Base-by-base conservation (phyloP, 331 rosid species). In the Prunus yedoensis region DNA sequence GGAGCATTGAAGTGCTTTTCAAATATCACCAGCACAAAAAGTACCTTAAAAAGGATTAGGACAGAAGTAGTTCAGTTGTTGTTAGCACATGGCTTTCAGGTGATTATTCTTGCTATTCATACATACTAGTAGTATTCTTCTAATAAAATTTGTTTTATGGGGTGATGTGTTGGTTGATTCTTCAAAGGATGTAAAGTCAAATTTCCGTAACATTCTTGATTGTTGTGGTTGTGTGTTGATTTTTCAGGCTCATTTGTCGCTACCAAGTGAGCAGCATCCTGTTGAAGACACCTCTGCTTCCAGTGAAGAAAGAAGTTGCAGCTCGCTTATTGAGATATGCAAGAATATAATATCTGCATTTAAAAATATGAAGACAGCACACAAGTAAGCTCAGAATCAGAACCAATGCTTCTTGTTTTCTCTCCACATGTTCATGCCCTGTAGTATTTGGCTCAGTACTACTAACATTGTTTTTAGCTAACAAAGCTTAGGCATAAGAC, bases 71-170 rank as follows among this genome's bases (percentile, higher is more conserved):
- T 79, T 72, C 96, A 90, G 85, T 82, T 91, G 74, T 94, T 94
- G 69, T 69, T 94, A 78, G 97, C 88, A 72, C 97, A 91, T 75
- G 97, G 97, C 64, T 89, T 88, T 85, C 93, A 87, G 98, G 98
- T 94, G 83, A 83, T 73, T 82, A 49, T 51, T 62, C 59, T 53
- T 71, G 20, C 66, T 74, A 50, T 38, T 74, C 46, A 62, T 28
- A 15, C 67, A 52, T 16, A 16, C 20, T 15, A 52, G 20, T 52
- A 4, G 57, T 1, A 15, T 15, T 52, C 57, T 52, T 17, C 8
- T 16, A 52, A 16, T 52, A 17, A 52, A 52, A 15, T 52, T 52
- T 23, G 18, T n/a, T 54, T 35, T 20, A 30, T 20, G 30, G 38
- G 5, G 46, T 14, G 41, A 72, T 54, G 52, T 35, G 52, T 72